phyloP scores from a whole-genome alignment of 257 asterid genomes.

The Penstemon newberryi region DNA sequence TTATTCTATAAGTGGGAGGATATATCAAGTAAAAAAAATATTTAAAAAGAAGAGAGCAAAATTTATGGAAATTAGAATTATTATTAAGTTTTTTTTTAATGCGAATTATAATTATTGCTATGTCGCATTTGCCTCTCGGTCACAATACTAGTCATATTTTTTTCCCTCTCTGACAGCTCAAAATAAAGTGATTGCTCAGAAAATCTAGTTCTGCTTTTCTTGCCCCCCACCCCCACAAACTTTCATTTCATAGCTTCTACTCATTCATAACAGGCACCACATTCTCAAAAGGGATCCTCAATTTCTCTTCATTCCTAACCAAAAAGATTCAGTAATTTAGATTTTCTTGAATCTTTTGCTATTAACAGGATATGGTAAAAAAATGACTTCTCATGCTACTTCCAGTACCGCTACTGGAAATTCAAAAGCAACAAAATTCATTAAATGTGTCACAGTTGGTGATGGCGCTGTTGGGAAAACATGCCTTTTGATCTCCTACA shows the following conservation, averaged over 20 bases:
- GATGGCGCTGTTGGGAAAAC: conserved; percentile 66
- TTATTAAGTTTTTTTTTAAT: too few relatives aligned
- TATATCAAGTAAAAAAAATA: too few relatives aligned
- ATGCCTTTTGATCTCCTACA: conserved; percentile 54
- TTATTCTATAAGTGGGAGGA: too few relatives aligned
- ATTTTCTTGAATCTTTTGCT: not conserved
- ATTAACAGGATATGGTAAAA: conserved; percentile 28
- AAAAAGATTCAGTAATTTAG: not conserved
- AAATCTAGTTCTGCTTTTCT: conserved; percentile 25
- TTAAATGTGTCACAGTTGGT: conserved; percentile 59
- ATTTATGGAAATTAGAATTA: too few relatives aligned
- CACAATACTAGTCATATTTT: not conserved
- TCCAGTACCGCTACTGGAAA: conserved; percentile 28
- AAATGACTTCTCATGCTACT: conserved; percentile 36
- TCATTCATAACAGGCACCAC: conserved; percentile 26
- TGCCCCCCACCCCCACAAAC: conserved; percentile 42
- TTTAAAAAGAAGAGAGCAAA: too few relatives aligned
- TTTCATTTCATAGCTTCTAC: conserved; percentile 11
- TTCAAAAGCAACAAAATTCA: conserved; percentile 46
- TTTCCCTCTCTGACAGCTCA: conserved; percentile 46
- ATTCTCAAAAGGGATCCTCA: conserved; percentile 16
- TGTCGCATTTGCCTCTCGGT: not conserved
- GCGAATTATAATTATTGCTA: not conserved
- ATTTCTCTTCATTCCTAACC: not conserved
- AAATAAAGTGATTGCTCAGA: conserved; percentile 35